phyloP scores from a whole-genome alignment of 306 rosid genomes.

The Corylus heterophylla region DNA sequence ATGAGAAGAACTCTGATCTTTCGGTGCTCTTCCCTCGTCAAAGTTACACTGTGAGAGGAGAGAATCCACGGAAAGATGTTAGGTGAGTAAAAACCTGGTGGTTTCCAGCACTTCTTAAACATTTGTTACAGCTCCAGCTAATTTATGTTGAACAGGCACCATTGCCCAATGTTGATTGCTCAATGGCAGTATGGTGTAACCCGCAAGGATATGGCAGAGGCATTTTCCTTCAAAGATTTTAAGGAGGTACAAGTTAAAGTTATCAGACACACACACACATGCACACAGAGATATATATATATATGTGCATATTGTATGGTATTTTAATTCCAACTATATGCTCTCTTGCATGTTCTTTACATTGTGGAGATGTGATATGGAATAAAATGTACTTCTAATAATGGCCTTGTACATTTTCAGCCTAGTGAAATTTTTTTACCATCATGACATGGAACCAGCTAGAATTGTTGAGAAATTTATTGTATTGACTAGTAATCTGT shows the following conservation, averaged over 20 bases:
- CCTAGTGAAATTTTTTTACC: neutral
- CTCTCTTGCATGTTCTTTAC: constrained; percentile 11
- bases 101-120: constrained; percentile 18
- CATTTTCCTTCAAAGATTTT: constrained; percentile 72
- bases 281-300: no score
- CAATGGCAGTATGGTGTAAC: constrained; percentile 91
- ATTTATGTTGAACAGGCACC: constrained; percentile 56
- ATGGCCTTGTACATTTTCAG: neutral
- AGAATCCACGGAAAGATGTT: constrained; percentile 59
- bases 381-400: neutral
- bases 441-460: neutral
- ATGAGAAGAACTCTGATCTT: constrained; percentile 46
- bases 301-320: no score
- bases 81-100: constrained; percentile 50
- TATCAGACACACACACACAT: neutral
- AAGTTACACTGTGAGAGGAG: constrained; percentile 86
- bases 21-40: constrained; percentile 69
- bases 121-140: constrained; percentile 19
- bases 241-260: constrained; percentile 55
- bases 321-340: no score
- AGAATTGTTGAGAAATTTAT: neutral
- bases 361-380: neutral
- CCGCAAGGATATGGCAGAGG: constrained; percentile 71
- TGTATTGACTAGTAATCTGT: neutral
- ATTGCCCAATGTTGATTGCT: constrained; percentile 80